Percentiles rank a stretch among this genome's conserved stretches.
Evolutionary conservation across 179 eudicot species (phyloP).

Genomic region (Silene vulgaris): DNA sequence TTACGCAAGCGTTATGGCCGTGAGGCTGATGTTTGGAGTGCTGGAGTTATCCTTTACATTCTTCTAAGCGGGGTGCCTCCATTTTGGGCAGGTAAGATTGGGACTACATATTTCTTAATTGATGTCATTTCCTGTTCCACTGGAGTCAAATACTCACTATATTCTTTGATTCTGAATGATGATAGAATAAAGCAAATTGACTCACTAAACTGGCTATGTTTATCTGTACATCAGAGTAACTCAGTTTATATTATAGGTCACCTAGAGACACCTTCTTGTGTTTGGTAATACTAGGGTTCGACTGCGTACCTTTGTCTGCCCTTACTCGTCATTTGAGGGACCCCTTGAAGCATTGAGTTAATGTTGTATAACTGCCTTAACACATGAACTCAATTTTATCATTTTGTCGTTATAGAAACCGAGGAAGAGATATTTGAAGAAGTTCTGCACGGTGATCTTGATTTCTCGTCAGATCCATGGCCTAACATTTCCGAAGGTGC

Average conservation of each 20-base stretch:
- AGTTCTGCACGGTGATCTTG: constrained; percentile 48
- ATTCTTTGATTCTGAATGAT: neutral
- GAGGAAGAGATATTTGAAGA: constrained; percentile 47
- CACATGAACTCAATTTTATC: neutral
- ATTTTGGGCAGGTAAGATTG: constrained; percentile 49
- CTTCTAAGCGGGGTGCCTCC: constrained; percentile 56
- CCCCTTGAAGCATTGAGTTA: too few species aligned
- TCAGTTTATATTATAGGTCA: too few species aligned
- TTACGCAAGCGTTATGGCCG: constrained; percentile 33
- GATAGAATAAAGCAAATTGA: neutral
- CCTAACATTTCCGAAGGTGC: constrained; percentile 53
- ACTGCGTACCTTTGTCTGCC: too few species aligned
- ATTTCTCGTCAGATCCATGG: constrained; percentile 56
- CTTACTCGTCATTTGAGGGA: too few species aligned
- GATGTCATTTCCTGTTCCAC: neutral
- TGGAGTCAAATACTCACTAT: too few species aligned
- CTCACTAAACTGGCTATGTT: too few species aligned
- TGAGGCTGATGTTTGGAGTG: constrained; percentile 41
- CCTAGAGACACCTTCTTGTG: too few species aligned
- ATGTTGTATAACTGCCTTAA: neutral
- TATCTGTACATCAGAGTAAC: too few species aligned
- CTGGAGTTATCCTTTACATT: constrained; percentile 42
- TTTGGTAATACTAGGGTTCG: too few species aligned
- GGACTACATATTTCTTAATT: neutral
- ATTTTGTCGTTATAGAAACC: constrained; percentile 28